Evolutionary conservation across 257 asterid genomes (phyloP), one percentile per base, ranked within the genome.

Genomic region (Catharanthus roseus): DNA sequence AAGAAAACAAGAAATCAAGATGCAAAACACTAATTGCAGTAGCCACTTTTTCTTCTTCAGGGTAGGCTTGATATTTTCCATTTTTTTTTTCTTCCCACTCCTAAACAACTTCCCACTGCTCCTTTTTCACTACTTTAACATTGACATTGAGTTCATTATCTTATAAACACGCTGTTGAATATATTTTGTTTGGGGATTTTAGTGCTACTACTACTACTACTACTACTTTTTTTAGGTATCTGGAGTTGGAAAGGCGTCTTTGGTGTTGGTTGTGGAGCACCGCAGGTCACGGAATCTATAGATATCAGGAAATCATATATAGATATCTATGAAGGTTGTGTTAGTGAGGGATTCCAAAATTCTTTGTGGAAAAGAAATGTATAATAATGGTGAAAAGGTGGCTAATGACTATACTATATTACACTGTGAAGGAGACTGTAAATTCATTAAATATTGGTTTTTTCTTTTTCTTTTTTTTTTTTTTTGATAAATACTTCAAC

Each of bases 21-120:
- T 69, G 39, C 87, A 66, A 65, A 80, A 77, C 31, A 82, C 61
- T 23, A 88, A 74, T 3, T 90, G 90, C 18, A 83, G 82, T 33
- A 82, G 80, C 91, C 91, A 86, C 82, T 83, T 86, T 66, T 76
- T 79, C 71, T 80, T 84, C 85, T 79, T 88, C 57, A 81, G 29
- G 15, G n/a, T n/a, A n/a, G 84, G 82, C 38, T 79, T 74, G 84
- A 67, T 80, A 69, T 72, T 74, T 68, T 86, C 87, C 88, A 85
- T 85, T 65, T 71, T 15, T 69, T 36, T 45, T 12, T 38, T 38
- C 42, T 38, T 38, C 42, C 42, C 42, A 38, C 50, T 2, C 34
- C 33, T 5, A 39, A 69, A 38, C 10, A 19, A 19, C n/a, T 21
- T 4, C n/a, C 29, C 5, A 23, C 39, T 47, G 50, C 76, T 57